Base-by-base conservation (phyloP, 139 green algal genomes). In the Chlorella vulgaris region DNA sequence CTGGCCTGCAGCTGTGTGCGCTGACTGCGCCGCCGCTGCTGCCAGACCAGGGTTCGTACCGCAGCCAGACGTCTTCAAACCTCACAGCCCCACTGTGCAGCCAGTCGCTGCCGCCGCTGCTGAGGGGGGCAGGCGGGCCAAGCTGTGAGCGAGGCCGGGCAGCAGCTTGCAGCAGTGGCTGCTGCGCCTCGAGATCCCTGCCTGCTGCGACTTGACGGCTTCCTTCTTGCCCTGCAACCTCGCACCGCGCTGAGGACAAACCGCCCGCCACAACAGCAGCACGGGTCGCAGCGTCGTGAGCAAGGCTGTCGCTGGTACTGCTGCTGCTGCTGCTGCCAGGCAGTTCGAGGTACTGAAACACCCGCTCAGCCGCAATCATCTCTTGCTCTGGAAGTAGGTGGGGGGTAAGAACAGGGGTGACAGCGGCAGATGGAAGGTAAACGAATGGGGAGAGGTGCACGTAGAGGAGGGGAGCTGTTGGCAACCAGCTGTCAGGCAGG, bases 361-460 rank as follows among this genome's bases (percentile, higher is more conserved):
- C 51, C 1, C 94, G 82, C 81, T 98, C 94, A n/a, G 96, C 90
- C 21, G 92, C 76, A 77, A 97, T 91, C 90, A 97, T 93, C 82
- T 98, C 90, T 70, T 93, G 84, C 75, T 96, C 92, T 82, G 76
- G 43, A 75, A 13, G 55, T 4, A 1, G 28, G 15, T 40, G 61
- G n/a, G n/a, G n/a, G n/a, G n/a, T n/a, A n/a, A n/a, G n/a, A n/a
- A n/a, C n/a, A n/a, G n/a, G n/a, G n/a, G n/a, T n/a, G n/a, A n/a
- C n/a, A n/a, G n/a, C n/a, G n/a, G n/a, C n/a, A n/a, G n/a, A n/a
- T n/a, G n/a, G n/a, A n/a, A n/a, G n/a, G n/a, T n/a, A n/a, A n/a
- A n/a, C n/a, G n/a, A n/a, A n/a, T n/a, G n/a, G n/a, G n/a, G n/a
- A n/a, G n/a, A n/a, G n/a, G n/a, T n/a, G n/a, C n/a, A n/a, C n/a